Evolutionary conservation across 306 rosid genomes (phyloP).

Genomic region (Malus fusca): DNA sequence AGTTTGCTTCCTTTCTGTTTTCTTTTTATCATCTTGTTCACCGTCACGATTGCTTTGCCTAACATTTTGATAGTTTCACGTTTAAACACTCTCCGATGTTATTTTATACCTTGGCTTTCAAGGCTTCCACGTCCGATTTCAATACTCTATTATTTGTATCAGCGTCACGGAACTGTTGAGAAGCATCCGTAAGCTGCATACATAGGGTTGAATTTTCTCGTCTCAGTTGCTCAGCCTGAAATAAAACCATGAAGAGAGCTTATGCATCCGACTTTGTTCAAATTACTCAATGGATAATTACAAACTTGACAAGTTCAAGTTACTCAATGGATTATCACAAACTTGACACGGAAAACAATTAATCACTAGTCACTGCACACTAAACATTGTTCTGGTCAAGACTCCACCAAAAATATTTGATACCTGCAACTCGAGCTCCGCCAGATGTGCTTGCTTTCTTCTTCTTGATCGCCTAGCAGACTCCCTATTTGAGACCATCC

Average conservation of each 20-base stretch:
- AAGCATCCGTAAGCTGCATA: slow-evolving; percentile 51
- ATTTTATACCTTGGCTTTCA: slow-evolving; percentile 82
- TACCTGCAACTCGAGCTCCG: slow-evolving; percentile 78
- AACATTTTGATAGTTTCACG: neutral
- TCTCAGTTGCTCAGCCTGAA: slow-evolving; percentile 60
- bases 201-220: slow-evolving; percentile 51
- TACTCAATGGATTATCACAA: neutral
- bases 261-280: neutral
- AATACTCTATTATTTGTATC: slow-evolving; percentile 71
- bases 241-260: neutral
- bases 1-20: neutral
- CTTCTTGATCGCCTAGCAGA: slow-evolving; percentile 85
- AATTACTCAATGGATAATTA: neutral
- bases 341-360: neutral
- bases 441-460: slow-evolving; percentile 70
- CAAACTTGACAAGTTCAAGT: neutral
- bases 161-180: slow-evolving; percentile 66
- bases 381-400: neutral
- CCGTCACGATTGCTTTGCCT: neutral
- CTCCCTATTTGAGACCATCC: slow-evolving; percentile 72
- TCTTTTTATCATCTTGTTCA: neutral
- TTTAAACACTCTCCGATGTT: neutral
- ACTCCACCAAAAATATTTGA: neutral
- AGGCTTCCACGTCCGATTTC: slow-evolving; percentile 78
- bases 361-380: neutral